phyloP scores from a whole-genome alignment of 805 yeast genomes.

The Candida orba region DNA sequence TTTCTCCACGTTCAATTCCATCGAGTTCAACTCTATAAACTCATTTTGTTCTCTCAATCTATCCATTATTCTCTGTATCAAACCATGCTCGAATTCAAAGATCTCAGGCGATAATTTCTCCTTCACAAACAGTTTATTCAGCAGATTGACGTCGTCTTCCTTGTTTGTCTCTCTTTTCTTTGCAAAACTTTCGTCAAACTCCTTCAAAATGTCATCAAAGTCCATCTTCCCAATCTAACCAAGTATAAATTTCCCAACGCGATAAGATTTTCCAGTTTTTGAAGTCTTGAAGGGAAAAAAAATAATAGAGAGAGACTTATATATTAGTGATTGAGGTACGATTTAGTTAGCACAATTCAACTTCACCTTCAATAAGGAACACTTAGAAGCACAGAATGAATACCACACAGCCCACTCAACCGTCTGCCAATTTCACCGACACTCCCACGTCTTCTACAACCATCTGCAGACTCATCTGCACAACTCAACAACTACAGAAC shows the following conservation, averaged over 20 bases:
- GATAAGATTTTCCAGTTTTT: too few relatives aligned
- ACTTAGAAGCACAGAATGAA: not conserved
- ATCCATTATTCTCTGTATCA: slow-evolving; percentile 50
- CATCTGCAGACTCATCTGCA: slow-evolving; percentile 53
- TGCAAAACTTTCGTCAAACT: slow-evolving; percentile 43
- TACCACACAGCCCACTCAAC: not conserved
- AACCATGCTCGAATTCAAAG: slow-evolving; percentile 59
- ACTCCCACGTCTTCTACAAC: slow-evolving; percentile 12
- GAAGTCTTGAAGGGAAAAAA: too few relatives aligned
- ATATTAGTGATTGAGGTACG: too few relatives aligned
- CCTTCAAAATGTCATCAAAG: slow-evolving; percentile 64
- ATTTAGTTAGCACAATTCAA: too few relatives aligned
- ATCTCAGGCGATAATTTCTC: slow-evolving; percentile 86
- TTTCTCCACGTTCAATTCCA: slow-evolving; percentile 55
- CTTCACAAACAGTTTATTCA: slow-evolving; percentile 66
- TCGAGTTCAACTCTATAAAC: slow-evolving; percentile 67
- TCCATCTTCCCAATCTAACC: slow-evolving; percentile 23
- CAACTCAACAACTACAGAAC: slow-evolving; percentile 46
- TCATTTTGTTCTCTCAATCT: slow-evolving; percentile 68
- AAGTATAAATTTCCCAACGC: too few relatives aligned
- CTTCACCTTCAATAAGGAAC: too few relatives aligned
- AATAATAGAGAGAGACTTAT: too few relatives aligned
- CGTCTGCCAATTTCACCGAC: too few relatives aligned
- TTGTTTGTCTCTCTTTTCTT: slow-evolving; percentile 12
- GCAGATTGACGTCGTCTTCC: slow-evolving; percentile 32